Evolutionary conservation across 106 monocot genomes (phyloP).

Genomic region (Platanthera guangdongensis): DNA sequence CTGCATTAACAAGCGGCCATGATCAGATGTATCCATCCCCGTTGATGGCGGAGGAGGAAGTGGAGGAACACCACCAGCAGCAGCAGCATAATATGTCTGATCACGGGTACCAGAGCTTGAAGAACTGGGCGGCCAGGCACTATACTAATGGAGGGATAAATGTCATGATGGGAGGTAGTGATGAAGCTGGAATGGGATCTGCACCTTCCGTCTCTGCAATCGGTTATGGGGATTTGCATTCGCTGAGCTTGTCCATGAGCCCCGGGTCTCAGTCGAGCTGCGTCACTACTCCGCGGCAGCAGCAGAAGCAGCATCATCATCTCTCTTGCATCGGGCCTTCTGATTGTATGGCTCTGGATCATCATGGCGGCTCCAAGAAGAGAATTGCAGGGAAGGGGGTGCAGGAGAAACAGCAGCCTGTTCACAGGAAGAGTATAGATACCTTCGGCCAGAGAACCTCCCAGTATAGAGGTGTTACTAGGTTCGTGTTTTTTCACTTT

Average conservation of each 20-base stretch:
- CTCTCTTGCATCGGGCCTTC: slow-evolving; percentile 11
- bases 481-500: slow-evolving; percentile 23
- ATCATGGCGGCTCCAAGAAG: slow-evolving; percentile 24
- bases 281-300: slow-evolving; percentile 46
- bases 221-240: slow-evolving; percentile 57
- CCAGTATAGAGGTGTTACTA: slow-evolving; percentile 81
- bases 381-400: slow-evolving; percentile 42
- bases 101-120: slow-evolving; percentile 30
- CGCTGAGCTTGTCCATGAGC: slow-evolving; percentile 88
- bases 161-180: neutral
- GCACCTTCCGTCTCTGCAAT: slow-evolving; percentile 27
- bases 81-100: slow-evolving; percentile 5
- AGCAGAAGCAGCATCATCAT: neutral
- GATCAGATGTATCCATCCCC: slow-evolving; percentile 27
- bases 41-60: slow-evolving; percentile 20
- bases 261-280: slow-evolving; percentile 80
- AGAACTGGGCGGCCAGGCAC: slow-evolving; percentile 39
- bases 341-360: slow-evolving; percentile 35
- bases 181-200: slow-evolving; percentile 13
- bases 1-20: slow-evolving; percentile 24
- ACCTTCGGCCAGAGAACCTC: slow-evolving; percentile 86
- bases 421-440: slow-evolving; percentile 77
- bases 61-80: no score
- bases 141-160: slow-evolving; percentile 10
- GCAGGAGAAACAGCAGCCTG: slow-evolving; percentile 66